Base-by-base conservation (phyloP, 2,329 filamentous ascomycete genomes). In the Talaromyces sp. region DNA sequence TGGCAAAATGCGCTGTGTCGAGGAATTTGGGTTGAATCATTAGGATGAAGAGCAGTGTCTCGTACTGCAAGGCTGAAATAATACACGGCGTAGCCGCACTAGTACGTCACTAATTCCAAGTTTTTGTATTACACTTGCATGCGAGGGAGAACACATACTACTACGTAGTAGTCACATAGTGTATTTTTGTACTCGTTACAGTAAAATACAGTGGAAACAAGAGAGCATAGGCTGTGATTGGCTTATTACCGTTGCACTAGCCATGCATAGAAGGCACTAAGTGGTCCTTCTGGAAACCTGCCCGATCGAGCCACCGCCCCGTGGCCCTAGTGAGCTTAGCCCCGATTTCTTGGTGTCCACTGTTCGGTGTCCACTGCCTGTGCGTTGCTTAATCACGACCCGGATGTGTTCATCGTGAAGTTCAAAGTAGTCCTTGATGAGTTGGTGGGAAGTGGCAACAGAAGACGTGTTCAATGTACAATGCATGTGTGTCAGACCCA, bases 201-300 rank as follows among this genome's bases (percentile, higher is more conserved):
- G 52, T 56, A 56, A 56, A 1, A 54, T 22, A 37, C 52, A 22
- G 11, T 13, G 52, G 37, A 59, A 45, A 59, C 61, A 45, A 10
- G 24, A n/a, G 50, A 13, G 35, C 47, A 57, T n/a, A 9, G n/a
- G 8, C 19, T 2, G 11, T 63, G 37, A 57, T 63, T 63, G 61
- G 61, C 27, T 27, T 10, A 19, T 5, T 22, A 4, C 13, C 11
- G 52, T 16, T 56, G 10, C 33, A 31, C 48, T 65, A 60, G 63
- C 39, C 24, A 19, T 14, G 63, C 63, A 45, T 61, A 35, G 63
- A 65, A 59, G 24, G 50, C 37, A 9, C 43, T 37, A 27, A 10
- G n/a, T n/a, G 4, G 31, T 65, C 54, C 60, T 65, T 65, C 64
- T 65, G 58, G 64, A 65, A 65, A 52, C 43, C 52, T 65, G 50